Evolutionary conservation across 2,329 filamentous ascomycete genomes (phyloP).

Genomic region (Pseudocercospora fuligena): DNA sequence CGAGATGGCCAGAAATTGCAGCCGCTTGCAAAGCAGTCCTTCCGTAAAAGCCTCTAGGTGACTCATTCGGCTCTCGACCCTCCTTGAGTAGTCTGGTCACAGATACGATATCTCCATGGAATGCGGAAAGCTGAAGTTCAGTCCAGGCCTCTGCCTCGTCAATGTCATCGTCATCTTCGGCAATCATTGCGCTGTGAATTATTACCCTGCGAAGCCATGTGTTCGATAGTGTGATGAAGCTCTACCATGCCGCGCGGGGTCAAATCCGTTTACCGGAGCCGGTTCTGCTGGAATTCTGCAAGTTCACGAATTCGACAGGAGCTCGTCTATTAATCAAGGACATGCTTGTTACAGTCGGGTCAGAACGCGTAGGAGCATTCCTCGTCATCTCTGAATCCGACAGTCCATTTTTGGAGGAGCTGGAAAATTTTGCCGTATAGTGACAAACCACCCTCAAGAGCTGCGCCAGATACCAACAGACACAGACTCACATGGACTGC

Average conservation of each 20-base stretch:
- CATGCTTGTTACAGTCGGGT: not conserved
- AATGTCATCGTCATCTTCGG: slow-evolving; percentile 22
- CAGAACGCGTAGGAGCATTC: too few species aligned
- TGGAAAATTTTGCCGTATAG: not conserved
- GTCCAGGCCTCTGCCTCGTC: slow-evolving; percentile 26
- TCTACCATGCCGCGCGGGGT: not conserved
- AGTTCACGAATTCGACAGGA: not conserved
- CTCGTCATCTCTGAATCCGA: not conserved
- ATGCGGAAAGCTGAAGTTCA: slow-evolving; percentile 28
- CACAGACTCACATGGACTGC: not conserved
- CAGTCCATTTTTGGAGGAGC: not conserved
- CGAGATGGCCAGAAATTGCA: slow-evolving; percentile 22
- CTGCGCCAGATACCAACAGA: not conserved
- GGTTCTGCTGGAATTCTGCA: not conserved
- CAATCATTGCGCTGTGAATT: not conserved
- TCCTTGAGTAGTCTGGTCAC: slow-evolving; percentile 20
- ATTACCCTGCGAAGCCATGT: not conserved
- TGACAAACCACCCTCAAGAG: not conserved
- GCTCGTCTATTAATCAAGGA: not conserved
- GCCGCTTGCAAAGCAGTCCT: slow-evolving; percentile 34
- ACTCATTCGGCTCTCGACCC: slow-evolving; percentile 26
- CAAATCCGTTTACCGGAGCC: not conserved
- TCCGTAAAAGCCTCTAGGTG: slow-evolving; percentile 32
- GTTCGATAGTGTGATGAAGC: not conserved
- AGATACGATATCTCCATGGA: slow-evolving; percentile 17